phyloP scores from a whole-genome alignment of 495 filamentous ascomycete genomes.

The Podospora pseudoanserina region DNA sequence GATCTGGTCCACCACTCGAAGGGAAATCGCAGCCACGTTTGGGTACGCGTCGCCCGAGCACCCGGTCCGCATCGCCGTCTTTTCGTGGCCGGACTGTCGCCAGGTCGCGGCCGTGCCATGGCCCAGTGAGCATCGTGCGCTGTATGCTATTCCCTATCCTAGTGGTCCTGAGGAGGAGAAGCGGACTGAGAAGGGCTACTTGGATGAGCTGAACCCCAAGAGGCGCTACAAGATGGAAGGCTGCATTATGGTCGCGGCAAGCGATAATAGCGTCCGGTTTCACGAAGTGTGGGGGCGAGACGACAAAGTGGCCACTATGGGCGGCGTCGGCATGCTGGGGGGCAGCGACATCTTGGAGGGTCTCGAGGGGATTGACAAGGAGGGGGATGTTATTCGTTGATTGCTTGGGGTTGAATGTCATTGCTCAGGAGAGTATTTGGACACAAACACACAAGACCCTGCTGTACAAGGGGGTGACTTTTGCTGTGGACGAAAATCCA shows the following conservation, averaged over 20 bases:
- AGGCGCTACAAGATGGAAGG: slow-evolving; percentile 72
- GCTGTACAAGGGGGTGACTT: background rate
- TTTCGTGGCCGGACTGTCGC: slow-evolving; percentile 89
- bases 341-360: slow-evolving; percentile 86
- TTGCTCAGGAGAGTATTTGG: background rate
- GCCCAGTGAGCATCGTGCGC: slow-evolving; percentile 73
- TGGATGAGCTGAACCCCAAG: slow-evolving; percentile 15
- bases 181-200: slow-evolving; percentile 7
- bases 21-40: slow-evolving; percentile 90
- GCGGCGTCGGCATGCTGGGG: slow-evolving; percentile 65
- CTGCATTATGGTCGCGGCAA: slow-evolving; percentile 90
- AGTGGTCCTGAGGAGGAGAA: slow-evolving; percentile 44
- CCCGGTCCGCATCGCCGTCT: slow-evolving; percentile 85
- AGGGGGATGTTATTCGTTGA: slow-evolving; percentile 58
- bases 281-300: slow-evolving; percentile 86
- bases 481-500: background rate
- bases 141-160: slow-evolving; percentile 71
- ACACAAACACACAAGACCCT: background rate
- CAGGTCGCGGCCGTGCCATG: slow-evolving; percentile 88
- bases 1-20: slow-evolving; percentile 81
- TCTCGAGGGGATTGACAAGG: slow-evolving; percentile 79
- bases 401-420: background rate
- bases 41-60: slow-evolving; percentile 96
- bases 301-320: slow-evolving; percentile 49
- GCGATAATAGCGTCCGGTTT: slow-evolving; percentile 92